A percentile compares a stretch with the other conserved stretches of the same genome.
These are phyloP conservation scores for Wickerhamiella slavikovae DNA, from an alignment of 805 yeast species.

Conservation along the genomic window DNA sequence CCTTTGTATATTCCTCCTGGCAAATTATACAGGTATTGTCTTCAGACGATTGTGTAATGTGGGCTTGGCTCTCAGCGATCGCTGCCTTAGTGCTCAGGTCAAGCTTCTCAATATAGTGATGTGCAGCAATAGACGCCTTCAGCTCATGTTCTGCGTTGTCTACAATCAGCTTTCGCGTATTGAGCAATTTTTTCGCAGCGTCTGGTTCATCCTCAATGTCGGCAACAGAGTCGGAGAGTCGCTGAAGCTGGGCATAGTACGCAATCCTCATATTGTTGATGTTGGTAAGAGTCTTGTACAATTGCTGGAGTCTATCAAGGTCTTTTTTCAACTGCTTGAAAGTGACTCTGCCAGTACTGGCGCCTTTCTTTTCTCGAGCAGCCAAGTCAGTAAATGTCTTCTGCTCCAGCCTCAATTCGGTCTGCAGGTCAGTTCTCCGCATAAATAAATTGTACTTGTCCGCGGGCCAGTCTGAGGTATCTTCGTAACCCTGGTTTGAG, in stretches of 20 bases:
- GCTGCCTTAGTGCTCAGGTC: slow-evolving; percentile 6
- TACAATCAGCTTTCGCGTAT: slow-evolving; percentile 10
- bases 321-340: slow-evolving; percentile 25
- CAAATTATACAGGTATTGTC: slow-evolving; percentile 48
- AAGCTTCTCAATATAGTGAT: slow-evolving; percentile 9
- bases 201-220: slow-evolving; percentile 22
- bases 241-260: slow-evolving; percentile 71
- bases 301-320: slow-evolving; percentile 30
- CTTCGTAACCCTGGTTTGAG: no score
- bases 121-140: slow-evolving; percentile 6
- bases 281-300: slow-evolving; percentile 65
- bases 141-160: slow-evolving; percentile 1
- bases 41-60: neutral
- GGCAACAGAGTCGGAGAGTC: slow-evolving; percentile 62
- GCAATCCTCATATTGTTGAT: slow-evolving; percentile 60
- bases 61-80: slow-evolving; percentile 1
- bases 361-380: no score
- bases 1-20: slow-evolving; percentile 43
- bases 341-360: slow-evolving; percentile 24
- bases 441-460: no score
- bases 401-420: no score
- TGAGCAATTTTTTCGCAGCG: slow-evolving; percentile 11
- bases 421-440: no score
- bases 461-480: no score
- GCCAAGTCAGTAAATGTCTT: no score